A percentile compares a stretch with the other conserved stretches of the same genome.
phyloP scores from a whole-genome alignment of 2,329 filamentous ascomycete species.

The Claviceps sp. region DNA sequence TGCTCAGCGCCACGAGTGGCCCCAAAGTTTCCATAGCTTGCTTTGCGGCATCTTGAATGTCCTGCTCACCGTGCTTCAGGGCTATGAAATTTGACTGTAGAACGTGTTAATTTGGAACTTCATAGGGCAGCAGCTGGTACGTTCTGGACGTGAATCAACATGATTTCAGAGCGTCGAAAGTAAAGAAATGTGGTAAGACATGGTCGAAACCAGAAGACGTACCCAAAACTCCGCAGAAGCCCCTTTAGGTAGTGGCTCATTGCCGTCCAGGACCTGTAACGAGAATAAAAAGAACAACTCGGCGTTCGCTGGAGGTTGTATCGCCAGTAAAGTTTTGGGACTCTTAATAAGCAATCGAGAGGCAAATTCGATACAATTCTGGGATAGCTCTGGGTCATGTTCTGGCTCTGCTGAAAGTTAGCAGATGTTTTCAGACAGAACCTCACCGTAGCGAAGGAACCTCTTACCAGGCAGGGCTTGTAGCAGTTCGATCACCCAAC shows the following conservation, averaged over 20 bases:
- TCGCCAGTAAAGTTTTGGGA: constrained; percentile 44
- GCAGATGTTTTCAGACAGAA: neutral
- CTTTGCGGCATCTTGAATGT: constrained; percentile 30
- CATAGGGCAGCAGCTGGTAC: neutral
- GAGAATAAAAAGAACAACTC: constrained; percentile 61
- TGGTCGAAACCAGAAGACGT: constrained; percentile 12
- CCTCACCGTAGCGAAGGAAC: neutral
- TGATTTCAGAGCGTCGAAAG: too few relatives aligned
- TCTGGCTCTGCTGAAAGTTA: constrained; percentile 42
- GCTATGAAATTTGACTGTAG: constrained; percentile 38
- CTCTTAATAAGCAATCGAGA: constrained; percentile 49
- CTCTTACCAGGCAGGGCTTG: constrained; percentile 42
- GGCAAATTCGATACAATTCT: constrained; percentile 61
- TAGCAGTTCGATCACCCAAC: constrained; percentile 50
- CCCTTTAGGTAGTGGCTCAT: constrained; percentile 62
- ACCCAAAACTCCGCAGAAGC: constrained; percentile 68
- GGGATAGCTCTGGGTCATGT: constrained; percentile 57
- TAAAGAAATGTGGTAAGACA: too few relatives aligned
- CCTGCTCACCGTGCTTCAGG: constrained; percentile 28
- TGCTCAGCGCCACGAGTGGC: constrained; percentile 42
- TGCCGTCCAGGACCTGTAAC: constrained; percentile 54
- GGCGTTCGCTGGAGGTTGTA: constrained; percentile 41
- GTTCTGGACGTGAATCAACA: neutral
- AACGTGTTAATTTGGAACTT: neutral
- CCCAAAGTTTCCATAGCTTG: constrained; percentile 46